Percentiles rank a stretch among this genome's conserved stretches.
These are phyloP conservation scores for Suaeda aralocaspica DNA, from an alignment of 148 eudicot genomes.

Conservation along the genomic window DNA sequence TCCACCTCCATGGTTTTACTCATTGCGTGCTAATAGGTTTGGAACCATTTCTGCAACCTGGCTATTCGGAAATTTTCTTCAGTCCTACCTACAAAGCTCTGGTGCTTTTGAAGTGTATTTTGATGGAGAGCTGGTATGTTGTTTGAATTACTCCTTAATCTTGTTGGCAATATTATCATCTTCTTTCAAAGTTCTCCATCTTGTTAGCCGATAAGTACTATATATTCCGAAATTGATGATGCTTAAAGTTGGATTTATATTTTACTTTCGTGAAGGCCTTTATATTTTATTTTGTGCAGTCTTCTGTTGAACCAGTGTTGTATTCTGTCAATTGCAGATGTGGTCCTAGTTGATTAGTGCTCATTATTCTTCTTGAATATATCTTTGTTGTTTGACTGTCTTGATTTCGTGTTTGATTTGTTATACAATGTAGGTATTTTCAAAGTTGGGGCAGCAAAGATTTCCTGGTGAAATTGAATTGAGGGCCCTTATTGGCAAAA, in stretches of 20 bases:
- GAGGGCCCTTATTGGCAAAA: constrained; percentile 57
- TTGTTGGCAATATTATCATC: too few relatives aligned
- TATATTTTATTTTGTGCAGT: too few relatives aligned
- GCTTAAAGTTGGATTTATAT: too few relatives aligned
- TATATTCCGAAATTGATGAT: too few relatives aligned
- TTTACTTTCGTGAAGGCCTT: too few relatives aligned
- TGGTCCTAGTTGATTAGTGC: neutral
- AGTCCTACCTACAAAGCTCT: constrained; percentile 73
- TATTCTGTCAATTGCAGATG: neutral
- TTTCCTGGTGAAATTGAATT: constrained; percentile 94
- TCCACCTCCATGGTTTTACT: constrained; percentile 90
- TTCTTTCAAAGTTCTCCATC: too few relatives aligned
- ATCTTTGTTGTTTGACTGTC: neutral
- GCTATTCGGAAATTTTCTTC: constrained; percentile 86
- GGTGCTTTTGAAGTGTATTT: constrained; percentile 90
- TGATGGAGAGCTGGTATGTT: constrained; percentile 70
- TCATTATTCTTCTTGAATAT: neutral
- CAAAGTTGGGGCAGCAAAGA: constrained; percentile 73
- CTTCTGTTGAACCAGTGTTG: neutral
- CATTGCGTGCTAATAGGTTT: constrained; percentile 84
- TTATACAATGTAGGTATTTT: constrained; percentile 54
- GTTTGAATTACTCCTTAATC: too few relatives aligned
- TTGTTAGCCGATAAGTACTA: too few relatives aligned
- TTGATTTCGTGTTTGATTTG: neutral
- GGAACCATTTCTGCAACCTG: constrained; percentile 91